Base-by-base conservation (phyloP, 2,329 filamentous ascomycete species). In the Botryosphaeria dothidea region DNA sequence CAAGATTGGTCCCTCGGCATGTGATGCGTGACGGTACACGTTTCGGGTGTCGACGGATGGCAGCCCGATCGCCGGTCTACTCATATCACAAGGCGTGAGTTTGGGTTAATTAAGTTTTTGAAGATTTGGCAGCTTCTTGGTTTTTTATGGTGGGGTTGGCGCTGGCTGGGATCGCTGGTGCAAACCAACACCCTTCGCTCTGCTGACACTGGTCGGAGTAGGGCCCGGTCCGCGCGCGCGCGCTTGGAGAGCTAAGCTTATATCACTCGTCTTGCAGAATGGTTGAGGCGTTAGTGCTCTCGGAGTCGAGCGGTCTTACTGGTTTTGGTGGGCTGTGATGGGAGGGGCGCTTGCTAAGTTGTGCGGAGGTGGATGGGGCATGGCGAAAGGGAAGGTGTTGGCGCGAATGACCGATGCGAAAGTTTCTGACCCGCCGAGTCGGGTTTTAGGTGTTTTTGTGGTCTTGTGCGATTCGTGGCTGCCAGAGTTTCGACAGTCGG, bases 41-140 rank as follows among this genome's bases (percentile, higher is more conserved):
- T 25, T 43, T 43, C 4, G 69, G 67, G 58, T 74, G 73, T 29
- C 45, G 65, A 31, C 29, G 29, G 25, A 46, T 61, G 0, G 63
- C 68, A 15, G 73, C 38, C 38, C 38, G 38, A 41, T 41, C 38
- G 38, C 17, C 38, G 38, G 38, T 41, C 38, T 4, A n/a, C 15
- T 41, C 38, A 11, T 11, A 11, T 41, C 68, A 7, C 69, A 57
- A 31, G 62, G 71, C 1, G n/a, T n/a, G 69, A 64, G 51, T 68
- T 71, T 2, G 46, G 56, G 41, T 64, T 7, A 68, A 62, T 62
- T 71, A 75, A 2, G n/a, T n/a, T n/a, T 46, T 11, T 46, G 43
- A 4, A 3, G n/a, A 21, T 11, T 23, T 25, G 43, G n/a, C n/a
- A 23, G n/a, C 43, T 46, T 8, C 3, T 11, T 62, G 62, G 58